phyloP scores from a whole-genome alignment of 768 basidiomycete species.

The Phallus indusiatus region DNA sequence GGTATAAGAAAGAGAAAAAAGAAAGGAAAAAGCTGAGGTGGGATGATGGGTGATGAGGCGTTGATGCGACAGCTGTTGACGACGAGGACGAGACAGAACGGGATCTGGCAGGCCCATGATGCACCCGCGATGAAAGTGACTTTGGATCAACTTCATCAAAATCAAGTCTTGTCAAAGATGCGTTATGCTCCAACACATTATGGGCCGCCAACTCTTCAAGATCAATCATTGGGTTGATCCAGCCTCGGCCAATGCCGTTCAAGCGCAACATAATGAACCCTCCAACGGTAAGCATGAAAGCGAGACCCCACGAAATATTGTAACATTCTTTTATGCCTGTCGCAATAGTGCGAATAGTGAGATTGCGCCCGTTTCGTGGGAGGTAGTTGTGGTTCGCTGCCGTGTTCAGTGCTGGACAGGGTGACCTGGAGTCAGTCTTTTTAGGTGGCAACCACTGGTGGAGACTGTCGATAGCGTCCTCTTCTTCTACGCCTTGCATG shows the following conservation, averaged over 20 bases:
- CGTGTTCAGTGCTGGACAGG: conserved; percentile 47
- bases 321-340: not conserved
- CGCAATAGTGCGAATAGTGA: not conserved
- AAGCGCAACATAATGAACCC: not conserved
- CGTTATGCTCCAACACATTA: conserved; percentile 5
- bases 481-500: conserved; percentile 3
- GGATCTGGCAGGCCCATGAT: not conserved
- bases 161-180: conserved; percentile 2
- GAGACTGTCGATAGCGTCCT: not conserved
- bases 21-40: not conserved
- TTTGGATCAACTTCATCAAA: not conserved
- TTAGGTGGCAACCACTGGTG: conserved; percentile 3
- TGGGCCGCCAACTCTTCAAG: conserved; percentile 6
- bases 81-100: conserved; percentile 2
- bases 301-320: conserved; percentile 1
- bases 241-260: conserved; percentile 1
- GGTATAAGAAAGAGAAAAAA: not conserved
- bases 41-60: not conserved
- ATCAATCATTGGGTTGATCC: conserved; percentile 2
- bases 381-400: conserved; percentile 50
- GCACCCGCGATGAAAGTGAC: not conserved
- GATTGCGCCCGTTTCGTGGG: not conserved
- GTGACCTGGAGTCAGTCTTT: conserved; percentile 18
- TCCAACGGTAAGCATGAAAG: not conserved
- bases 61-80: not conserved